Evolutionary conservation across 257 asterid species (phyloP), one percentile per base, ranked within the genome.

Genomic region (Solanum ahanhuiri): DNA sequence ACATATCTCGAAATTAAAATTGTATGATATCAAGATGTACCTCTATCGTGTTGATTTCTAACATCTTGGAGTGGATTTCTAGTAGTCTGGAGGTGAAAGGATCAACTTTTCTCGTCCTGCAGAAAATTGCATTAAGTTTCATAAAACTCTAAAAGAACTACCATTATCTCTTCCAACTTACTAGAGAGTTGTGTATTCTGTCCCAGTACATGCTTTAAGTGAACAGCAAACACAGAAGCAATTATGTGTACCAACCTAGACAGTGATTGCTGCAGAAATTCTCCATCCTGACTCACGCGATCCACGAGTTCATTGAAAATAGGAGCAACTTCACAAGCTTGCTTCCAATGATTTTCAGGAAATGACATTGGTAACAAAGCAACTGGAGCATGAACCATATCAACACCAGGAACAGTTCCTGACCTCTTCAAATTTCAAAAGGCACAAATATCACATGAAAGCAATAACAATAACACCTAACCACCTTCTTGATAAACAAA

Each of bases 271-370:
- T 97, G 98, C 67, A 96, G 88, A 91, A 97, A 97, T 77, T 94
- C 84, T 17, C 95, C 93, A 86, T 94, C 98, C 94, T 92, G 91
- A 90, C 98, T 95, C 90, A 94, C 98, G 2, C 98, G 94, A 89
- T 96, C 99, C 12, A 95, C 91, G 9, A 96, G 97, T 83, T 95
- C 98, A 87, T 95, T 97, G 90, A 97, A 94, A 89, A 97, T 93
- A 23, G 99, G 99, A 86, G 98, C 98, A 75, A 95, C 92, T 92
- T 95, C 98, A 89, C 98, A 92, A 89, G 99, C 98, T 92, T 93
- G 96, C 81, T 91, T 92, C 93, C 92, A 97, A 5, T 89, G 90
- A 87, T 84, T 91, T 87, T 96, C 95, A 72, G 98, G 98, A 90
- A 96, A 96, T 20, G 92, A 90, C 91, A 86, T 91, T 12, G 98